These are phyloP conservation scores for Dunaliella primolecta DNA, from an alignment of 139 green algal species.

Conservation along the genomic window DNA sequence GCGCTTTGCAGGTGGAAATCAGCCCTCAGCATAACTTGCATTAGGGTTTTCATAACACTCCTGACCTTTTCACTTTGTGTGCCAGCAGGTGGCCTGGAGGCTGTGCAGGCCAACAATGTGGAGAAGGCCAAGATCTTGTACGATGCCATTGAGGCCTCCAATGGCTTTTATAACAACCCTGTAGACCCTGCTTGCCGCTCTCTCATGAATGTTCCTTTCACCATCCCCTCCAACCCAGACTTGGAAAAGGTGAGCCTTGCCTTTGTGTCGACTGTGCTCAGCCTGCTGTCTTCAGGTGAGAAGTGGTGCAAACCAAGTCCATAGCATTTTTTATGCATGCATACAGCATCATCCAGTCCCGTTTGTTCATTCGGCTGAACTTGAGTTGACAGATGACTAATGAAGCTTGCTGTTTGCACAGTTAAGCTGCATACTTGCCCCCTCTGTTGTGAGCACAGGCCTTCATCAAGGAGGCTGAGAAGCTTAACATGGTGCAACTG, in stretches of 20 bases:
- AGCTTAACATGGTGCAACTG: constrained; percentile 64
- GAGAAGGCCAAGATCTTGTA: constrained; percentile 79
- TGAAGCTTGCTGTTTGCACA: no score
- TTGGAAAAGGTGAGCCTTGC: constrained; percentile 53
- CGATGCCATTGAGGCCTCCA: constrained; percentile 76
- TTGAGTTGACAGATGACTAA: no score
- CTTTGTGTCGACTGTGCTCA: neutral
- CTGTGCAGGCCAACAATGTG: constrained; percentile 63
- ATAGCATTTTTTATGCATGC: neutral
- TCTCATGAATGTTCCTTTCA: constrained; percentile 99
- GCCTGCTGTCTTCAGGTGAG: no score
- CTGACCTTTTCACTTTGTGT: no score
- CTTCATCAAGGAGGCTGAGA: constrained; percentile 47
- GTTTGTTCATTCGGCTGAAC: no score
- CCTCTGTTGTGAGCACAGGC: no score
- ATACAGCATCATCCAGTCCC: no score
- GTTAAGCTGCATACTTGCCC: no score
- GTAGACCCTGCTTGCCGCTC: constrained; percentile 81
- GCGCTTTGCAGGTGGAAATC: no score
- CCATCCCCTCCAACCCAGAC: constrained; percentile 82
- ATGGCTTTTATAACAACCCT: constrained; percentile 90
- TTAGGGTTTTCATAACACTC: neutral
- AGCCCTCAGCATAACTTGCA: no score
- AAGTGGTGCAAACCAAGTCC: no score
- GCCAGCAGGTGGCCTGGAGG: constrained; percentile 56